Percentiles rank a stretch among this genome's conserved stretches.
Conservation (phyloP, 768 basidiomycete genomes). For the Lentinula guzmanii region DNA sequence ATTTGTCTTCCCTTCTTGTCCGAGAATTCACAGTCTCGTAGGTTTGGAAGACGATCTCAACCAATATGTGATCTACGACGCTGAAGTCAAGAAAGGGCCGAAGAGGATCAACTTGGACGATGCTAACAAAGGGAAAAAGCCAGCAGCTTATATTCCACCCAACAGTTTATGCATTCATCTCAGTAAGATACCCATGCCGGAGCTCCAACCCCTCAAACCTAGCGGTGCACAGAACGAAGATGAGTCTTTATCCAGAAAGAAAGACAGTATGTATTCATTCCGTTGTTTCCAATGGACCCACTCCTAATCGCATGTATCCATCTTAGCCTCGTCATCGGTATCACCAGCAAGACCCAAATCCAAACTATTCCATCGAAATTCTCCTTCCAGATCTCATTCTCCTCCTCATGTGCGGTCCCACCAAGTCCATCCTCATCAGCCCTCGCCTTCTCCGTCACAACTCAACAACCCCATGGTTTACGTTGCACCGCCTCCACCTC, state of each 20-base stretch:
- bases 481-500: conserved; percentile 24
- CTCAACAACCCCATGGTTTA: conserved; percentile 35
- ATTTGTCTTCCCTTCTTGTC: neutral
- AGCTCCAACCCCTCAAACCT: conserved; percentile 52
- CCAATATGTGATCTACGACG: conserved; percentile 75
- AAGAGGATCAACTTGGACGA: conserved; percentile 68
- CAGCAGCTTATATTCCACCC: conserved; percentile 55
- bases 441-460: conserved; percentile 37
- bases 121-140: conserved; percentile 28
- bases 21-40: conserved; percentile 12
- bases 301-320: neutral
- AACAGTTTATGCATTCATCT: conserved; percentile 65
- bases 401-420: conserved; percentile 21
- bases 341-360: conserved; percentile 7
- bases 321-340: neutral
- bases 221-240: conserved; percentile 19
- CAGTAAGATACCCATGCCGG: conserved; percentile 85
- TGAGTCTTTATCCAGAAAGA: conserved; percentile 29
- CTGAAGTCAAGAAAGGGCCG: conserved; percentile 45
- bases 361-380: conserved; percentile 15
- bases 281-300: neutral
- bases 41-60: conserved; percentile 52
- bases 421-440: conserved; percentile 28
- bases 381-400: conserved; percentile 7
- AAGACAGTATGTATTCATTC: conserved; percentile 12